Percentiles rank a stretch among this genome's conserved stretches.
Conservation (phyloP, 768 basidiomycete genomes). For the Agaricus bisporus region DNA sequence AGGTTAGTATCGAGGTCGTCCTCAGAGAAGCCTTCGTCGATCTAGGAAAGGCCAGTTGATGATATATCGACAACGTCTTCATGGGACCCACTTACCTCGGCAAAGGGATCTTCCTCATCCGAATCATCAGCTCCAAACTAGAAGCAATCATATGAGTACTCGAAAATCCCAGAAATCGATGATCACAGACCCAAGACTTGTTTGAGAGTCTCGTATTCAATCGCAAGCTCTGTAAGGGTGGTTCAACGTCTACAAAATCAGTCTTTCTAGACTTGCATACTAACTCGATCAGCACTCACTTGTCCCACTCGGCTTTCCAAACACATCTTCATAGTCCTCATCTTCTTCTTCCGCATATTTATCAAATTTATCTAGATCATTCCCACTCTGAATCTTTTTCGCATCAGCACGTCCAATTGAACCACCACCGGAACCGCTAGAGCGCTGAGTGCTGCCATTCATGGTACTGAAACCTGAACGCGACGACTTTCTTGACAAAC, state of each 20-base stretch:
- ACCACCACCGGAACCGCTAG: constrained; percentile 22
- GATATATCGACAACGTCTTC: not conserved
- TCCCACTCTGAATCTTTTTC: constrained; percentile 42
- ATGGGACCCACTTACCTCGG: constrained; percentile 50
- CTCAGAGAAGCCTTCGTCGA: constrained; percentile 89
- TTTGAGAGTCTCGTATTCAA: constrained; percentile 84
- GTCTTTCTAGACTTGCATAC: too few relatives aligned
- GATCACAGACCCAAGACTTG: constrained; percentile 71
- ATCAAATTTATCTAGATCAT: constrained; percentile 77
- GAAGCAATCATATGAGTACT: not conserved
- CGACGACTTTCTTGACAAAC: constrained; percentile 45
- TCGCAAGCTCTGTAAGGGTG: constrained; percentile 69
- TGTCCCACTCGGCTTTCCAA: constrained; percentile 68
- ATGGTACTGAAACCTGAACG: constrained; percentile 37
- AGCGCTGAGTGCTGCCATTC: constrained; percentile 19
- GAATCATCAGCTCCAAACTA: constrained; percentile 75
- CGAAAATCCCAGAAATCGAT: not conserved
- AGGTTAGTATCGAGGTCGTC: constrained; percentile 91
- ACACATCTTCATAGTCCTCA: constrained; percentile 94
- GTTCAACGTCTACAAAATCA: constrained; percentile 40
- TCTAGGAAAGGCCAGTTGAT: constrained; percentile 35
- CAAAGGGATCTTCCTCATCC: constrained; percentile 96
- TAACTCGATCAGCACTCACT: constrained; percentile 36
- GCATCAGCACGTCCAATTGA: constrained; percentile 70
- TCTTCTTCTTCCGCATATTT: constrained; percentile 86